These are phyloP conservation scores for Platismatia glauca DNA, from an alignment of 495 filamentous ascomycete genomes.

Conservation along the genomic window DNA sequence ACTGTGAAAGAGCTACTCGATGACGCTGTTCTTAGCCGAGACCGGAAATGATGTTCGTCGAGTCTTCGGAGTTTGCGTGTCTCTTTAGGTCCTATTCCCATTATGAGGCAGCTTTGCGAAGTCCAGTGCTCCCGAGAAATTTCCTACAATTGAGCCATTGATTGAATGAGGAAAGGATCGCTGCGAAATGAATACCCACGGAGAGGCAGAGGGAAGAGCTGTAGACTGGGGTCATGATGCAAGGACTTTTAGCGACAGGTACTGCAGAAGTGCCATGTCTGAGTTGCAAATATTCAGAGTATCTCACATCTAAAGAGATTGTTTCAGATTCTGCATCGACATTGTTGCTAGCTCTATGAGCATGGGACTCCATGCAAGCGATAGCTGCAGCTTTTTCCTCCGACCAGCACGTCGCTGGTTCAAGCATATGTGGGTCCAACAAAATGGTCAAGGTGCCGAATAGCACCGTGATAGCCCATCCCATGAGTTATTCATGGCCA, in stretches of 20 bases:
- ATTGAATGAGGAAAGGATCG: not conserved
- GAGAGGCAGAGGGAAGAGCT: slow-evolving; percentile 39
- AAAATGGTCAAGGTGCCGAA: slow-evolving; percentile 36
- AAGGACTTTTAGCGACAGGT: slow-evolving; percentile 19
- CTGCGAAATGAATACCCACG: not conserved
- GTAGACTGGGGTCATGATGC: slow-evolving; percentile 30
- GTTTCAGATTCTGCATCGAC: slow-evolving; percentile 36
- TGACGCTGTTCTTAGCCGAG: slow-evolving; percentile 40
- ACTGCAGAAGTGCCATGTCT: too few species aligned
- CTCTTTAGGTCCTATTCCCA: not conserved
- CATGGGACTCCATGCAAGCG: slow-evolving; percentile 35
- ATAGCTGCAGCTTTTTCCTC: slow-evolving; percentile 29
- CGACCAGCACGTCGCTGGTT: slow-evolving; percentile 33
- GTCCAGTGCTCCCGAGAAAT: not conserved
- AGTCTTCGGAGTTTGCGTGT: not conserved
- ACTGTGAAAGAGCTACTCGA: slow-evolving; percentile 46
- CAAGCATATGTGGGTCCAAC: slow-evolving; percentile 40
- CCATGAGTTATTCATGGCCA: slow-evolving; percentile 33
- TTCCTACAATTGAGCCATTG: not conserved
- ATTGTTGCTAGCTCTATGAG: slow-evolving; percentile 30
- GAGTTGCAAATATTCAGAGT: slow-evolving; percentile 35
- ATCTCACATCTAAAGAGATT: slow-evolving; percentile 37
- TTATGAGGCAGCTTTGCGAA: not conserved
- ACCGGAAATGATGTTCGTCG: slow-evolving; percentile 37
- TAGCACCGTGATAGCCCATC: slow-evolving; percentile 33